Base-by-base conservation (phyloP, 352 stramenopile species). In the Globisporangium lucens region DNA sequence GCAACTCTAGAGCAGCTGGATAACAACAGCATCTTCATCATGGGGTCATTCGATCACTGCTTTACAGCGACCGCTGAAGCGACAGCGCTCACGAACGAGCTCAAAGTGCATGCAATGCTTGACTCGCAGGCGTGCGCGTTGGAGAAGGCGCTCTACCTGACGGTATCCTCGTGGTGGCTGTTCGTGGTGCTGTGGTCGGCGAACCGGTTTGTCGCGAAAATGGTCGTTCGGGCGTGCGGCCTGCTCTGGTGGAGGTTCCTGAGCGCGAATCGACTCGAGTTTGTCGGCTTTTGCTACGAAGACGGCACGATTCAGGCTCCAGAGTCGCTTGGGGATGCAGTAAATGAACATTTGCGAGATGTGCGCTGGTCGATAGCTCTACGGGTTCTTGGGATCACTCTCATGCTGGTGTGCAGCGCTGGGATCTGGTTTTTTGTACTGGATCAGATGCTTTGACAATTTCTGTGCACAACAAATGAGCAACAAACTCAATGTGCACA, bases 71-170 rank as follows among this genome's bases (percentile, higher is more conserved):
- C n/a, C 27, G 4, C 22, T 49, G 4, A 49, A 20, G 12, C 24
- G 9, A n/a, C 36, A 8, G 15, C 13, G 8, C 35, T 27, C 20
- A 17, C 46, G n/a, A 49, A 20, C 3, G 22, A 56, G 12, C 30
- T 47, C 36, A 17, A 70, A 24, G 70, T 85, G 2, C 56, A 27
- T 9, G 72, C 63, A 17, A 51, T 90, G 22, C 67, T 89, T 20
- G 73, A 76, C 27, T 61, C 24, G 2, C 79, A 89, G 12, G 60
- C 74, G 4, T 93, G 85, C 56, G 73, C 76, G 24, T 69, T 80
- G 17, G 85, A 93, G 63, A 76, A 81, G 52, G 72, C 69, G n/a
- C 59, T 91, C 29, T 93, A 93, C 62, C 69, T 93, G 60, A 75
- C 70, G 9, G 30, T 77, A 53, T 65, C 81, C 22, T 89, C 78